phyloP scores from a whole-genome alignment of 2,329 filamentous ascomycete species.

The Microascus cirrosus region DNA sequence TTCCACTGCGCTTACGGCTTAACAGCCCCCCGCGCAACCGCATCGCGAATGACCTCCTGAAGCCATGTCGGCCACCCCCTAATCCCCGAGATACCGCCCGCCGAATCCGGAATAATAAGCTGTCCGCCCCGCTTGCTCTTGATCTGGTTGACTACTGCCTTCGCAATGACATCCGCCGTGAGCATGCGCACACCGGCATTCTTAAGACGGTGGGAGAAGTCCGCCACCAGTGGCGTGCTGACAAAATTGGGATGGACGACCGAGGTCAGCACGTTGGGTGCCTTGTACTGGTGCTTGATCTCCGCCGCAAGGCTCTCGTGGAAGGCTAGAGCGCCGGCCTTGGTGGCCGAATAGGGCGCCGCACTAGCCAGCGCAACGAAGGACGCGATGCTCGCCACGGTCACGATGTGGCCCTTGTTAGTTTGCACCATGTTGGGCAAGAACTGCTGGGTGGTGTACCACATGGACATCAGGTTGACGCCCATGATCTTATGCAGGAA shows the following conservation, averaged over 20 bases:
- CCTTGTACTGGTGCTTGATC: constrained; percentile 47
- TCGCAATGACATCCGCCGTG: constrained; percentile 27
- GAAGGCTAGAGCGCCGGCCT: constrained; percentile 55
- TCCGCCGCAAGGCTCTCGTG: constrained; percentile 55
- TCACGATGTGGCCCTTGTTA: constrained; percentile 66
- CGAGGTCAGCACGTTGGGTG: constrained; percentile 54
- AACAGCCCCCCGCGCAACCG: neutral
- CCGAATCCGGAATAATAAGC: constrained; percentile 28
- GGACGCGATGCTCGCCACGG: constrained; percentile 52
- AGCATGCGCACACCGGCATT: constrained; percentile 18
- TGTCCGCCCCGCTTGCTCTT: constrained; percentile 34
- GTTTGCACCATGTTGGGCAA: constrained; percentile 49
- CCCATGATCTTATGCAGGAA: constrained; percentile 58
- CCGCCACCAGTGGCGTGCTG: constrained; percentile 14
- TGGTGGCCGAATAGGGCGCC: constrained; percentile 57
- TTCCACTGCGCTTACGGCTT: neutral
- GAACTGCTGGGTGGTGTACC: constrained; percentile 55
- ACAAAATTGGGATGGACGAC: constrained; percentile 40
- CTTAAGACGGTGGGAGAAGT: constrained; percentile 9
- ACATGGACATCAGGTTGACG: constrained; percentile 59
- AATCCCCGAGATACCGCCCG: neutral
- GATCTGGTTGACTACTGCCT: constrained; percentile 36
- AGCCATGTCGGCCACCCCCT: neutral
- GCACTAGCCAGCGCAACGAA: constrained; percentile 50
- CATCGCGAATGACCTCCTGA: neutral